Evolutionary conservation across 1,139 yeast species (phyloP).

Genomic region (Yamadazyma sp.): DNA sequence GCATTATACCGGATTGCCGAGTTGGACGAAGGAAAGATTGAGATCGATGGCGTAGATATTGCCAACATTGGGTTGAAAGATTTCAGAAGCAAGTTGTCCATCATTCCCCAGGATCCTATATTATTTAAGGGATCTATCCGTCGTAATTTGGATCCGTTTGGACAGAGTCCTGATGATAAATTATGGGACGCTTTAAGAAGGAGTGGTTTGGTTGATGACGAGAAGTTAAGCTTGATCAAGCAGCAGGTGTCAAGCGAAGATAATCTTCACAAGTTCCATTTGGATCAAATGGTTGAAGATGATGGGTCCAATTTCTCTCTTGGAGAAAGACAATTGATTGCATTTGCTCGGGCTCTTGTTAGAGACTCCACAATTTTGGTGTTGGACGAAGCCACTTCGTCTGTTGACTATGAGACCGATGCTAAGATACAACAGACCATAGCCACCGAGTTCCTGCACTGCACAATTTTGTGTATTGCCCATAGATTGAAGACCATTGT

Average conservation of each 20-base stretch:
- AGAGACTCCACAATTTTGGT: conserved; percentile 47
- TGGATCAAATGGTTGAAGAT: conserved; percentile 48
- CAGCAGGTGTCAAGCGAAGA: conserved; percentile 10
- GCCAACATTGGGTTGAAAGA: conserved; percentile 68
- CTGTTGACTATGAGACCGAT: conserved; percentile 58
- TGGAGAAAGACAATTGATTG: conserved; percentile 54
- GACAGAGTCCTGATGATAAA: conserved; percentile 27
- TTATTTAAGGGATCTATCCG: conserved; percentile 80
- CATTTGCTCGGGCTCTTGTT: conserved; percentile 53
- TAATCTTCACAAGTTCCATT: conserved; percentile 33
- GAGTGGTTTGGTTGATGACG: conserved; percentile 23
- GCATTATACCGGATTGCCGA: conserved; percentile 66
- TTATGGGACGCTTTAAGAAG: conserved; percentile 31
- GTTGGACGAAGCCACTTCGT: conserved; percentile 56
- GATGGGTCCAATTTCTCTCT: conserved; percentile 53
- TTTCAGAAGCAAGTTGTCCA: conserved; percentile 72
- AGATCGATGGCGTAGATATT: conserved; percentile 60
- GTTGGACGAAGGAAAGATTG: conserved; percentile 48
- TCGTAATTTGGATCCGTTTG: conserved; percentile 71
- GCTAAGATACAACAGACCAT: conserved; percentile 49
- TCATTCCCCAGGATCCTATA: conserved; percentile 93
- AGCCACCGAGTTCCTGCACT: conserved; percentile 39
- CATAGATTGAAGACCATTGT: conserved; percentile 54
- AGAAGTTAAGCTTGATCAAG: not conserved
- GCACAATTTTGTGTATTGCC: conserved; percentile 55